Percentiles rank a stretch among this genome's conserved stretches.
Evolutionary conservation across 2,329 filamentous ascomycete species (phyloP).

Genomic region (Hymenoscyphus albidus): DNA sequence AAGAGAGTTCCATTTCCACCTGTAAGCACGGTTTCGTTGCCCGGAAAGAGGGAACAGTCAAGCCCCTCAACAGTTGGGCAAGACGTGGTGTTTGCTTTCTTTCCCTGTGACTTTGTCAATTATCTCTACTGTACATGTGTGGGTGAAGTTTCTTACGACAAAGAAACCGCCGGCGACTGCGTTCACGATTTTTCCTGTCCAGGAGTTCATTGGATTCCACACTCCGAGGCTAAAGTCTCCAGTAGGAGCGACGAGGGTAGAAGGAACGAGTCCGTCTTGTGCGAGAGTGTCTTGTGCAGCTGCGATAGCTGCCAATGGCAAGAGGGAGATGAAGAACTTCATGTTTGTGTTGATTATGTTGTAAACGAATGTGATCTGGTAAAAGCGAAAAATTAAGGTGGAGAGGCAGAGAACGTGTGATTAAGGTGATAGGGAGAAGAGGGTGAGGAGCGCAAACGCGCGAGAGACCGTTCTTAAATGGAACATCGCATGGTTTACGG

Average conservation of each 20-base stretch:
- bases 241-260: constrained; percentile 6
- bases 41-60: constrained; percentile 11
- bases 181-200: background rate
- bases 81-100: constrained; percentile 39
- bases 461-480: background rate
- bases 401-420: background rate
- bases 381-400: background rate
- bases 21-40: constrained; percentile 7
- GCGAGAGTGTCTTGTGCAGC: no score
- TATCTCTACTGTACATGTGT: background rate
- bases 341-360: constrained; percentile 2
- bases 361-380: background rate
- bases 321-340: constrained; percentile 11
- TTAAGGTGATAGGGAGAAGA: background rate
- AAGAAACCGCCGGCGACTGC: constrained; percentile 8
- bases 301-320: no score
- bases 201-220: background rate
- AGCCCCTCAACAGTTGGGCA: constrained; percentile 39
- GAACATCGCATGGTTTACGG: background rate
- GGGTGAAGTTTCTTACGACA: background rate
- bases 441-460: background rate
- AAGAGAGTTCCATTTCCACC: constrained; percentile 7
- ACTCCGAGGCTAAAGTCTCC: constrained; percentile 8
- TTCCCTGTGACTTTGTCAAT: constrained; percentile 6
- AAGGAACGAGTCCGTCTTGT: no score